Evolutionary conservation across 169 alveolate genomes (phyloP).

Genomic region (Fabrea salina): DNA sequence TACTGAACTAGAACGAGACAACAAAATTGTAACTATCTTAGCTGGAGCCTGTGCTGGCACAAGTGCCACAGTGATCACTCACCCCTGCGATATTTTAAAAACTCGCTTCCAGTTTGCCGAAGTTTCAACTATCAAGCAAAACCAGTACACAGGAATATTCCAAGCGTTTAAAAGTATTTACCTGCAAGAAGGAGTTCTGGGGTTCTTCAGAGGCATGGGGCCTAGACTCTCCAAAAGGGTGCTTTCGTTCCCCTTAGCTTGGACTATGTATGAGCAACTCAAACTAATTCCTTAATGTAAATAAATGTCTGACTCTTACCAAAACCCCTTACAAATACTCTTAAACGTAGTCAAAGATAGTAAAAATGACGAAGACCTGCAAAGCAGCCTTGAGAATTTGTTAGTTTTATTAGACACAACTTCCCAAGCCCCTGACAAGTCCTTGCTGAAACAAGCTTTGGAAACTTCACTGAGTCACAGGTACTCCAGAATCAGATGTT

Average conservation of each 20-base stretch:
- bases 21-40: neutral
- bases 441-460: too few species aligned
- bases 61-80: slow-evolving; percentile 25
- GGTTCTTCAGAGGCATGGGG: slow-evolving; percentile 33
- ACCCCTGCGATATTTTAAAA: slow-evolving; percentile 26
- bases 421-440: too few species aligned
- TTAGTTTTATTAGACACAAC: too few species aligned
- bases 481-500: too few species aligned
- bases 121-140: neutral
- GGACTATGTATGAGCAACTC: slow-evolving; percentile 29
- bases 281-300: neutral
- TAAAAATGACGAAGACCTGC: too few species aligned
- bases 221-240: slow-evolving; percentile 32
- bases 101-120: neutral
- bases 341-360: too few species aligned
- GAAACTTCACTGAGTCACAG: too few species aligned
- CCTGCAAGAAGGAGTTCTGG: slow-evolving; percentile 33
- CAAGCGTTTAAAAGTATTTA: slow-evolving; percentile 26
- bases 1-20: neutral
- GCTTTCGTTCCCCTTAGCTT: slow-evolving; percentile 30
- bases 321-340: too few species aligned
- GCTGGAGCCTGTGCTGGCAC: slow-evolving; percentile 27
- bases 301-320: too few species aligned
- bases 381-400: too few species aligned
- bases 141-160: neutral